A percentile compares a stretch with the other conserved stretches of the same genome.
phyloP scores from a whole-genome alignment of 176 grass and related monocot species.

The Thalia dealbata region DNA sequence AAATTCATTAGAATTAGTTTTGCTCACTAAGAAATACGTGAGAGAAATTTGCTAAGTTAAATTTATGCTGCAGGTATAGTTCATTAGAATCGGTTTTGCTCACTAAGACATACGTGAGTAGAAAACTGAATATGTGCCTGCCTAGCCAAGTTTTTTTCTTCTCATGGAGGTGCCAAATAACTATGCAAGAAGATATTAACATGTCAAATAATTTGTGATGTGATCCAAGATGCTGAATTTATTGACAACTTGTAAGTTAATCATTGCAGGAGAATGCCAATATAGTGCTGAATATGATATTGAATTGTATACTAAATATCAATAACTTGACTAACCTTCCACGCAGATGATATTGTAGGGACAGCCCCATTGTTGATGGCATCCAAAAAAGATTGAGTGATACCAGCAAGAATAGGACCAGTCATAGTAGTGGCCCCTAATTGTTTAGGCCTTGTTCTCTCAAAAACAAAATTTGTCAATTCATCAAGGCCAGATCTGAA shows the following conservation, averaged over 20 bases:
- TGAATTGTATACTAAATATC: neutral
- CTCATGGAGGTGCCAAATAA: neutral
- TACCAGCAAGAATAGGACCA: conserved; percentile 78
- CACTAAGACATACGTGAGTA: neutral
- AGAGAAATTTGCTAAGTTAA: neutral
- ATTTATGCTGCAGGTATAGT: neutral
- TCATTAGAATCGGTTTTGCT: neutral
- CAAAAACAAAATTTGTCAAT: conserved; percentile 84
- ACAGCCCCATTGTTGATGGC: conserved; percentile 91
- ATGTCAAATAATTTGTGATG: too few species aligned
- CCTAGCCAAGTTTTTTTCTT: neutral
- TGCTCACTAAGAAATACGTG: neutral
- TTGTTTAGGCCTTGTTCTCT: conserved; percentile 88
- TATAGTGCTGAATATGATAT: too few species aligned
- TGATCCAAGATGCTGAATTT: too few species aligned
- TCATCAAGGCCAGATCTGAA: conserved; percentile 80
- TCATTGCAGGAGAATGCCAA: too few species aligned
- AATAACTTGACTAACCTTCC: conserved; percentile 58
- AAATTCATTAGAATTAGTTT: neutral
- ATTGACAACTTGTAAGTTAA: too few species aligned
- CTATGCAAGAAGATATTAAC: neutral
- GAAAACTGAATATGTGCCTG: neutral
- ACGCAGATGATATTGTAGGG: conserved; percentile 85
- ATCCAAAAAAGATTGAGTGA: conserved; percentile 97
- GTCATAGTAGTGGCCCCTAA: conserved; percentile 91